Conservation (phyloP, 768 basidiomycete genomes). For the Leccinum disarticulatum region DNA sequence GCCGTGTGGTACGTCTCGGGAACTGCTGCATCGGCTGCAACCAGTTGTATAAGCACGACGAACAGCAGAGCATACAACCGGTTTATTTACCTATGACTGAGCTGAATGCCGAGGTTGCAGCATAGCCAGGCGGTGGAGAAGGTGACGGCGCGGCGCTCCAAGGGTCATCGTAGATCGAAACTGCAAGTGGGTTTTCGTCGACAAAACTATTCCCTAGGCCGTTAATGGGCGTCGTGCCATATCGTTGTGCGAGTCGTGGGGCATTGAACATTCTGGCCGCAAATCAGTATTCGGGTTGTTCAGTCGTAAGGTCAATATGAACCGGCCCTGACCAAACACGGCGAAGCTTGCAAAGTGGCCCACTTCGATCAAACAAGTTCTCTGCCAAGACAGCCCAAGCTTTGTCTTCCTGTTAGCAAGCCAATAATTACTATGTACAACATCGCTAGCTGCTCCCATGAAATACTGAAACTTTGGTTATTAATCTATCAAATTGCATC, state of each 20-base stretch:
- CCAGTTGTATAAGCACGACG: constrained; percentile 11
- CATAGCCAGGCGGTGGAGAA: constrained; percentile 58
- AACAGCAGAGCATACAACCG: neutral
- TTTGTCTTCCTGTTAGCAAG: constrained; percentile 11
- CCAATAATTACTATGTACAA: constrained; percentile 25
- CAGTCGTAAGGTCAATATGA: constrained; percentile 7
- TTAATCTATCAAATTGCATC: constrained; percentile 31
- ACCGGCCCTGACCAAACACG: constrained; percentile 2
- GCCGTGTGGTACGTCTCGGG: constrained; percentile 76
- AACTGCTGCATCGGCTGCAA: constrained; percentile 72
- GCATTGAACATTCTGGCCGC: constrained; percentile 74
- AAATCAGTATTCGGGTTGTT: constrained; percentile 11
- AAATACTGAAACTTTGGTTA: constrained; percentile 5
- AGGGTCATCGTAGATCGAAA: constrained; percentile 78
- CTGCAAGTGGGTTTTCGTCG: constrained; percentile 71
- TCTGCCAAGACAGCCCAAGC: neutral
- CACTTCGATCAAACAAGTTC: neutral
- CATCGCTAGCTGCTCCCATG: constrained; percentile 11
- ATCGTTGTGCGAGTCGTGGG: constrained; percentile 71
- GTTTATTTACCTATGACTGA: constrained; percentile 68
- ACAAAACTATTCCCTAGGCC: constrained; percentile 74
- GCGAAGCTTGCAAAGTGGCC: neutral
- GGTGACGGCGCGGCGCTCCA: constrained; percentile 79
- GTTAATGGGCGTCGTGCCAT: constrained; percentile 52
- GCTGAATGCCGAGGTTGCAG: constrained; percentile 53